Percentiles rank a stretch among this genome's conserved stretches.
Evolutionary conservation across 805 yeast species (phyloP).

Genomic region (Candida gorgasii): DNA sequence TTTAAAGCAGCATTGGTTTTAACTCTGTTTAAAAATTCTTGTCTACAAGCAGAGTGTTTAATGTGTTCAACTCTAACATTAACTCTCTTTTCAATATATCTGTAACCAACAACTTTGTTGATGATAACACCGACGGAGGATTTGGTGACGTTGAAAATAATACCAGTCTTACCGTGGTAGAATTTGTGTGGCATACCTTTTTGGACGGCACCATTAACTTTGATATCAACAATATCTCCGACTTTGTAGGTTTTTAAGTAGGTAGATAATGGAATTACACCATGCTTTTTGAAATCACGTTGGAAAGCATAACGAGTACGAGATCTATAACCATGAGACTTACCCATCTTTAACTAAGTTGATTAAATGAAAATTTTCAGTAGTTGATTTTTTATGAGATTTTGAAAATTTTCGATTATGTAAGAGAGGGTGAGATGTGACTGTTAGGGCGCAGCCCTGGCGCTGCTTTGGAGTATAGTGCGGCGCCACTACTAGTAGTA

Average conservation of each 20-base stretch:
- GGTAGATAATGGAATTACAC: conserved; percentile 90
- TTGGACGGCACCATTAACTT: conserved; percentile 98
- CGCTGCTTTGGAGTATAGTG: no score
- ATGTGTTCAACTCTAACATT: conserved; percentile 98
- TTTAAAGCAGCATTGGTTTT: conserved; percentile 93
- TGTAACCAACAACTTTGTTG: conserved; percentile 98
- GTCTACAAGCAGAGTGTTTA: conserved; percentile 99
- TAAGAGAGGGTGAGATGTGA: not conserved
- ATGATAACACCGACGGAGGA: conserved; percentile 96
- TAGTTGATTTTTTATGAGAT: conserved; percentile 1
- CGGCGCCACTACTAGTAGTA: no score
- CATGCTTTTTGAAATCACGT: conserved; percentile 99
- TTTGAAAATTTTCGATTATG: conserved; percentile 1
- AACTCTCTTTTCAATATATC: conserved; percentile 98
- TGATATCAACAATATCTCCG: conserved; percentile 99
- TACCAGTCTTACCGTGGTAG: conserved; percentile 99
- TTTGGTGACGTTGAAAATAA: conserved; percentile 98
- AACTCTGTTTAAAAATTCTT: conserved; percentile 98
- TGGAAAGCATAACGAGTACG: conserved; percentile 99
- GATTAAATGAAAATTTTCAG: conserved; percentile 6
- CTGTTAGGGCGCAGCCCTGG: not conserved
- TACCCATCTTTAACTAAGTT: conserved; percentile 9
- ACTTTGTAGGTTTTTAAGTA: conserved; percentile 98
- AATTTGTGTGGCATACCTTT: conserved; percentile 99
- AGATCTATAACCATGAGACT: conserved; percentile 94